These are phyloP conservation scores for Cephaloascus fragrans DNA, from an alignment of 805 yeast genomes.

Conservation along the genomic window DNA sequence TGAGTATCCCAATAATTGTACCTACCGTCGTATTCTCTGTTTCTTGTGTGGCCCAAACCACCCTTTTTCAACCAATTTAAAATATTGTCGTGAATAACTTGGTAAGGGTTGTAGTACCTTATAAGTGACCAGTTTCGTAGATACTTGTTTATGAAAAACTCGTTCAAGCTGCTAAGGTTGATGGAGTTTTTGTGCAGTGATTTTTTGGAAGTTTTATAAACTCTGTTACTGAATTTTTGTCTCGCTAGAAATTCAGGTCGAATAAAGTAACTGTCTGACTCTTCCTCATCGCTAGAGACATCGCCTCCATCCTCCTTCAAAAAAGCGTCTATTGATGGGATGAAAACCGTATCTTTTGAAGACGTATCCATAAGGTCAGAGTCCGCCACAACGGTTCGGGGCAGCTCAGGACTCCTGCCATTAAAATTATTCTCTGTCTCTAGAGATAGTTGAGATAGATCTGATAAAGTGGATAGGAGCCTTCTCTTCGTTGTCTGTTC, in stretches of 20 bases:
- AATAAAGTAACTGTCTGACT: neutral
- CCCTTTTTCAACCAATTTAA: neutral
- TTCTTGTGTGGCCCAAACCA: neutral
- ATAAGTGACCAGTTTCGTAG: neutral
- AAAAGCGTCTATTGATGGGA: slow-evolving; percentile 10
- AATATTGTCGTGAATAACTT: neutral
- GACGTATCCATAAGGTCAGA: slow-evolving; percentile 8
- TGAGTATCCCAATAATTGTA: neutral
- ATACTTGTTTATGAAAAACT: neutral
- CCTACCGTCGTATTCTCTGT: neutral
- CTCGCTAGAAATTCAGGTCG: neutral
- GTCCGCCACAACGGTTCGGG: no score
- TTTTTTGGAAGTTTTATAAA: neutral
- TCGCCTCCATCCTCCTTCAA: no score
- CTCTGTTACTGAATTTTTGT: neutral
- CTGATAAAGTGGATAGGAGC: neutral
- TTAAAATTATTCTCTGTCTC: no score
- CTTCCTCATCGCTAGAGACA: no score
- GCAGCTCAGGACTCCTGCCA: no score
- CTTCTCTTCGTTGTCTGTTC: neutral
- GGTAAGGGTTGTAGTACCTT: neutral
- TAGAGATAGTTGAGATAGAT: no score
- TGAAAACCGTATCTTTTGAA: slow-evolving; percentile 8
- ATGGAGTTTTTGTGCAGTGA: neutral
- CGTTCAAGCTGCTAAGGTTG: neutral